Base-by-base conservation (phyloP, 179 eudicot genomes). In the Corrigiola litoralis region DNA sequence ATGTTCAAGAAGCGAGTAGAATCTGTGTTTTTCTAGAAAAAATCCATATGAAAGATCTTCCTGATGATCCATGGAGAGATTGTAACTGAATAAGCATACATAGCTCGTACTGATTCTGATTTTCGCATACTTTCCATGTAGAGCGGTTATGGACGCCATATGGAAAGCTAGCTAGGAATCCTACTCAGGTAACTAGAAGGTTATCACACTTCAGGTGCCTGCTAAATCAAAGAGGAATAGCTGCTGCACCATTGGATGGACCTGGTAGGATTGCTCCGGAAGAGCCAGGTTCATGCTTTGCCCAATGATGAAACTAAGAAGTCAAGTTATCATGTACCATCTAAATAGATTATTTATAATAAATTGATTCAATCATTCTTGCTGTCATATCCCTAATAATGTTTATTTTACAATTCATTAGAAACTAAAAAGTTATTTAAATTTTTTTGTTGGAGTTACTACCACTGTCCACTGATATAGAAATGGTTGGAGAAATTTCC, bases 191-290 rank as follows among this genome's bases (percentile, higher is more conserved):
- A 32, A 57, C 50, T 6, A 60, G 65, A 53, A 74, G 97, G 65
- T 83, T 91, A 56, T 77, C 96, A 40, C 73, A 83, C 67, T 91
- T 91, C 68, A 75, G 95, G 80, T 91, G 97, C 51, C 69, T 91
- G 74, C 67, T 91, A 65, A 91, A 85, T 69, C 86, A 84, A 73
- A 86, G 97, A 80, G 97, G 96, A 41, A 79, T 91, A n/a, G 97
- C 94, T 31, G 91, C 97, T 28, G 86, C 91, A 29, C 96, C 97
- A 18, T 48, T 89, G 78, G 36, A n/a, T 45, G 96, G 86, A 40
- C 56, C 37, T 8, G 97, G 97, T 25, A 78, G 96, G 69, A 75
- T 1, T 27, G 83, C 82, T 21, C 96, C 97, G 8, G 58, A 24
- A 21, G 87, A 65, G 18, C 94, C 97, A 16, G 96, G 91, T 31